A percentile compares a stretch with the other conserved stretches of the same genome.
These are phyloP conservation scores for Meripilus lineatus DNA, from an alignment of 1,284 basidiomycete genomes.

Conservation along the genomic window DNA sequence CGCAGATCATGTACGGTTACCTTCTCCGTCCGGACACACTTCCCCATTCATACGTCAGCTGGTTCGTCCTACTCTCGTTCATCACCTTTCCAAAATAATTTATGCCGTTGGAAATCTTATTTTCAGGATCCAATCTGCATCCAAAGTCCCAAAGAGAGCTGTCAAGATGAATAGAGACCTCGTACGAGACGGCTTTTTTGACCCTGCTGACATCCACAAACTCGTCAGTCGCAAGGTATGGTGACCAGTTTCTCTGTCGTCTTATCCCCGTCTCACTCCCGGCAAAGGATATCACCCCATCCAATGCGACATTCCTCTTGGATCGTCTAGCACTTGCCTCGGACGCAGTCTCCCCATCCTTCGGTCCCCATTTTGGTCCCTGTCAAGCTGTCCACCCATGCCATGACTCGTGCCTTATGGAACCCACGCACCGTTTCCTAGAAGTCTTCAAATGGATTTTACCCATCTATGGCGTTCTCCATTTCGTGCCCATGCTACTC, in stretches of 20 bases:
- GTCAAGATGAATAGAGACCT: conserved; percentile 61
- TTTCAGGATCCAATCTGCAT: conserved; percentile 54
- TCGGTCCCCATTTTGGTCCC: conserved; percentile 54
- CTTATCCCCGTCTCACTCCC: background rate
- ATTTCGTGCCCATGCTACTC: conserved; percentile 82
- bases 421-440: conserved; percentile 73
- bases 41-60: conserved; percentile 68
- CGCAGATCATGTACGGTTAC: conserved; percentile 87
- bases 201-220: conserved; percentile 51
- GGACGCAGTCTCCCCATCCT: conserved; percentile 31
- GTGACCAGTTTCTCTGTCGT: conserved; percentile 1
- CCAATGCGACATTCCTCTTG: conserved; percentile 35
- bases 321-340: conserved; percentile 26
- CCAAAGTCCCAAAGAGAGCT: conserved; percentile 57
- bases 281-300: conserved; percentile 35
- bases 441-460: conserved; percentile 84
- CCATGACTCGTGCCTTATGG: conserved; percentile 62
- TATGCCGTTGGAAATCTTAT: background rate
- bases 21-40: conserved; percentile 82
- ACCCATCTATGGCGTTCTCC: conserved; percentile 84
- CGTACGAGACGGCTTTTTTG: conserved; percentile 52
- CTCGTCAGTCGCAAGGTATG: conserved; percentile 47
- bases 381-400: conserved; percentile 80
- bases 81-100: background rate
- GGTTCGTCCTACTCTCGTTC: conserved; percentile 40